These are phyloP conservation scores for Coleophoma crateriformis DNA, from an alignment of 2,329 filamentous ascomycete species.

Conservation along the genomic window DNA sequence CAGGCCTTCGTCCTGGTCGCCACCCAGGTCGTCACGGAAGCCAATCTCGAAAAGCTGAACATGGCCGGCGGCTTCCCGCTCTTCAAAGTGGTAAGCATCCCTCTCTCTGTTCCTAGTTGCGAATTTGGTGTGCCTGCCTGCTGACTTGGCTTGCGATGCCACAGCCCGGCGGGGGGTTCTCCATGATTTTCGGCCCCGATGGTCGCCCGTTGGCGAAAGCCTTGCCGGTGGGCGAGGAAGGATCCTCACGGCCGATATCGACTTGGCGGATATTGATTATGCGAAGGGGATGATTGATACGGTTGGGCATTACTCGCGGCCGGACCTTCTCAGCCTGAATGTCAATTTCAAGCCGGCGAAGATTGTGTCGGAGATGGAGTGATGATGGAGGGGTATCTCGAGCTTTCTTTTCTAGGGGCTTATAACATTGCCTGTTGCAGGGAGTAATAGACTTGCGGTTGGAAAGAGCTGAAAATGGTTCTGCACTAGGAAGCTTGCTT, in stretches of 20 bases:
- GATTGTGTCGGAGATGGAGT: neutral
- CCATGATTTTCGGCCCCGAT: conserved; percentile 28
- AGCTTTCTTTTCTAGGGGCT: no score
- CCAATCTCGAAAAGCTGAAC: conserved; percentile 2
- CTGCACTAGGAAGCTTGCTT: no score
- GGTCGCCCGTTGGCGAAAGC: conserved; percentile 23
- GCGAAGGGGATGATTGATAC: conserved; percentile 13
- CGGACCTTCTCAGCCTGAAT: conserved; percentile 16
- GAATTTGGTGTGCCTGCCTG: no score
- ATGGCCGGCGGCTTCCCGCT: neutral
- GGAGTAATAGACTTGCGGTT: no score
- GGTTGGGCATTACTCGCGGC: conserved; percentile 19
- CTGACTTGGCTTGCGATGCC: neutral
- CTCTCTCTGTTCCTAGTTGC: no score
- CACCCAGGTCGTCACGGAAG: conserved; percentile 7
- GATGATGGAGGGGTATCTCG: neutral
- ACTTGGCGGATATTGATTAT: conserved; percentile 5
- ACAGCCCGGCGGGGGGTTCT: conserved; percentile 16
- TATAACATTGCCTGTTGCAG: no score
- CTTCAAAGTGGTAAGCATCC: neutral
- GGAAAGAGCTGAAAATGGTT: no score
- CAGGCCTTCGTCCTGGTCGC: conserved; percentile 5
- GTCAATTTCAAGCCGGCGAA: conserved; percentile 2
- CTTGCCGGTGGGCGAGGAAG: conserved; percentile 22
- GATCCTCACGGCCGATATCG: conserved; percentile 33